Evolutionary conservation across 1,284 basidiomycete species (phyloP), one percentile per base, ranked within the genome.

Genomic region (Microbotryum silenes-acaulis): DNA sequence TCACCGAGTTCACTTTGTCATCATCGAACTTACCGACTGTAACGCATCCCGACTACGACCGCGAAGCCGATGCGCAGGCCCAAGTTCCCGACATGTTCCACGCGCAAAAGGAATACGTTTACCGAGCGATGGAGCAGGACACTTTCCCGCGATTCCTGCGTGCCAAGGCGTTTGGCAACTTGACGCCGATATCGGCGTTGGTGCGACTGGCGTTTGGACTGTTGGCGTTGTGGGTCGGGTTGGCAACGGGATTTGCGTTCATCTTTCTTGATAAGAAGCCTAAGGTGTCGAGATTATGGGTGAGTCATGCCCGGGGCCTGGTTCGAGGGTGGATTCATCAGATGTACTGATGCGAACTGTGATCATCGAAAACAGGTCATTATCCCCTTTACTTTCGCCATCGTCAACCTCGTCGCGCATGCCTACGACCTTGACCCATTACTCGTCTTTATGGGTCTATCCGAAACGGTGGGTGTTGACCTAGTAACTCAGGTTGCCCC

Each of bases 31-130:
- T 91, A 64, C 89, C 88, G 3, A 83, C 81, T 72, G 72, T 80
- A 79, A 60, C 72, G 56, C 59, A 70, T 56, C 73, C 73, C 14
- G 72, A 74, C 56, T 78, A 78, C 65, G 77, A 84, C 71, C 80
- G 81, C 47, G 88, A 93, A 74, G 77, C 85, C 53, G 83, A 82
- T 58, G 79, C 89, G 61, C 79, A 97, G 81, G 86, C 93, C 1
- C 85, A 90, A 67, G 86, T 98, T 50, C 93, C 94, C 14, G 94
- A 97, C 75, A 88, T 97, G 80, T 98, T 97, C 79, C 91, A 97
- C 74, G 79, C 85, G 3, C 94, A 97, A 78, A 97, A 98, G 79
- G 90, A 96, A 73, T 97, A 96, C 74, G 91, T 93, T 73, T 96
- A 94, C 81, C 82, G 90, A 58, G 91, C 91, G 6, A 94, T 97